Evolutionary conservation across 2,329 filamentous ascomycete species (phyloP), one percentile per base, ranked within the genome.

Genomic region (Teratosphaeria nubilosa): DNA sequence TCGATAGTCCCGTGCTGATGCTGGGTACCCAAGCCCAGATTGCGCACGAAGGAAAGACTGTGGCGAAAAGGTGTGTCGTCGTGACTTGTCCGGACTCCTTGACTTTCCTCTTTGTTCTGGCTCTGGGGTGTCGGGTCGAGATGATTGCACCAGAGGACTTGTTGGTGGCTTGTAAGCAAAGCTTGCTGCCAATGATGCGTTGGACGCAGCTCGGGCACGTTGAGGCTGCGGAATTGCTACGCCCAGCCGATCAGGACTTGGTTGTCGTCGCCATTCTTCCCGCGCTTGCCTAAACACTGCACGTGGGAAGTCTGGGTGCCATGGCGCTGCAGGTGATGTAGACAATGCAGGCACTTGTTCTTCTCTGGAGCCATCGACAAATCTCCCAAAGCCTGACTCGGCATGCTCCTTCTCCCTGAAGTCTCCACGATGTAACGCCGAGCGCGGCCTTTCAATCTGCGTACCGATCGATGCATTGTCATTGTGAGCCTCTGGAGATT

Each of bases 151-250:
- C 11, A 99, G 78, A 14, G 94, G 94, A 67, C 91, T 97, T 1
- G 94, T 97, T 0, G 94, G 92, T 2, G 89, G 84, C 73, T 92
- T 87, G 61, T 95, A 87, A 32, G 88, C 80, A 71, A 96, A 96
- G 65, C 84, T 91, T 1, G 86, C 87, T 0, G 88, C 86, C 14
- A 88, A 79, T 1, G 90, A 88, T 7, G 86, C 90, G 59, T 75
- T 74, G 34, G 76, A 78, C 22, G 69, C 65, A n/a, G 75, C 74
- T 59, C 76, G 71, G 54, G 74, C 68, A 53, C 75, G 69, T 13
- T 64, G 65, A 4, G 67, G 87, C 13, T 60, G 53, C 25, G 68
- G 0, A 84, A 65, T 27, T 57, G 69, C 58, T 56, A 64, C 25
- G 41, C 54, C 59, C n/a, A 53, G 25, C 25, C 51, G 51, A 9